Base-by-base conservation (phyloP, 345 rosid genomes). In the Sisymbrium irio region DNA sequence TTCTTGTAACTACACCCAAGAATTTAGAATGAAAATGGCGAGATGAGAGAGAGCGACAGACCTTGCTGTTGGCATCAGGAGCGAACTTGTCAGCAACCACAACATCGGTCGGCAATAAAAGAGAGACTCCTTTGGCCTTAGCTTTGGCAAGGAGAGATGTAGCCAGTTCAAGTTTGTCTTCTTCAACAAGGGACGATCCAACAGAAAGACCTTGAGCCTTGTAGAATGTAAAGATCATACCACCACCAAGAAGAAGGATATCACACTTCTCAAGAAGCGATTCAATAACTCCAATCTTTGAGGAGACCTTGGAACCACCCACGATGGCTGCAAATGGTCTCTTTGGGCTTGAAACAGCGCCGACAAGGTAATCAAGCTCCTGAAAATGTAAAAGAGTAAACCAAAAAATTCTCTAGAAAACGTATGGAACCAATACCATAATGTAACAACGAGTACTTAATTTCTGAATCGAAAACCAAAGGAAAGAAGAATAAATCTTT, bases 281-380 rank as follows among this genome's bases (percentile, higher is more conserved):
- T 60, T 93, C 98, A 1, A 93, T 93, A 35, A 93, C 98, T 50
- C 93, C 96, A 71, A 93, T 93, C 91, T 93, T 93, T 13, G 85
- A 56, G 39, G 96, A 93, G 27, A 93, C 98, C 85, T 93, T 93
- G 2, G 97, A 82, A 58, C 98, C 97, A 66, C 97, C 97, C 2
- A 93, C 92, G 22, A 93, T 90, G 6, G 97, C 93, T 47, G 98
- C 97, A 78, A 93, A 90, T 61, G 98, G 97, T 81, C 81, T 90
- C 87, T 88, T 87, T 55, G 97, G 98, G 77, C 28, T 88, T 36
- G 93, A 66, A 72, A 90, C 97, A 41, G 97, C 98, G 37, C 98
- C 98, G 66, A 82, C 98, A 67, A 93, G 98, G 79, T 93, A 93
- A 56, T 93, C 95, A 37, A 93, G 86, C 81, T 93, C 98, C 98